Base-by-base conservation (phyloP, 176 grass and related monocot genomes). In the Cocos nucifera region DNA sequence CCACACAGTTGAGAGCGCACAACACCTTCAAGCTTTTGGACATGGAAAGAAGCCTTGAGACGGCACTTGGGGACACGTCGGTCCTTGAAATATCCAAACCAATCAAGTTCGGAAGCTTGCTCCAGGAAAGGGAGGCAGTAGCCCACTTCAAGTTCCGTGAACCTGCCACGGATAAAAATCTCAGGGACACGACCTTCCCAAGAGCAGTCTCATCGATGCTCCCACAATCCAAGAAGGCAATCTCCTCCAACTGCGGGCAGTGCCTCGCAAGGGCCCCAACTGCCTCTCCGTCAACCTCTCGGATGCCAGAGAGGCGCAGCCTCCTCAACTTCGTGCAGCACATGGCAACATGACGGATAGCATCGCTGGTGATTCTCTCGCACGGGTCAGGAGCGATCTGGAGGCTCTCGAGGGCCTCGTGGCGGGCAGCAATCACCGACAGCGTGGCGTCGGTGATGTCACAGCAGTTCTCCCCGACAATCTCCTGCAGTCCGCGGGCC, bases 141-240 rank as follows among this genome's bases (percentile, higher is more conserved):
- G 82, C 84, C 94, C 94, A 98, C 62, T 89, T 83, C 64, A 93
- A 35, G 70, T 69, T 93, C 65, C 77, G 82, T 50, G 87, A 93
- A 48, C 94, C 94, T 22, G 88, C 76, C n/a, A 98, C 71, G 2
- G 94, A 93, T 54, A 98, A 77, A 59, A 98, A 89, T 7, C 82
- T 80, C 49, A 98, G 71, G 14, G 94, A 93, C 49, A 48, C 62
- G 64, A 98, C 79, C 21, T 65, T 74, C 17, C 73, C 88, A 20
- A 98, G 54, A 15, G 84, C 88, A 4, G 57, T 74, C 79, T 89
- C 88, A 22, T 98, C 88, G 3, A 98, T 39, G 8, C 49, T 69
- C 18, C 88, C 88, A 5, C 94, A 98, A 61, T 98, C 94, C 8
- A 98, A 76, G 49, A 98, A 83, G 19, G 84, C 84, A 27, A 98